Conservation (phyloP, 257 asterid species). For the Anisodus acutangulus region DNA sequence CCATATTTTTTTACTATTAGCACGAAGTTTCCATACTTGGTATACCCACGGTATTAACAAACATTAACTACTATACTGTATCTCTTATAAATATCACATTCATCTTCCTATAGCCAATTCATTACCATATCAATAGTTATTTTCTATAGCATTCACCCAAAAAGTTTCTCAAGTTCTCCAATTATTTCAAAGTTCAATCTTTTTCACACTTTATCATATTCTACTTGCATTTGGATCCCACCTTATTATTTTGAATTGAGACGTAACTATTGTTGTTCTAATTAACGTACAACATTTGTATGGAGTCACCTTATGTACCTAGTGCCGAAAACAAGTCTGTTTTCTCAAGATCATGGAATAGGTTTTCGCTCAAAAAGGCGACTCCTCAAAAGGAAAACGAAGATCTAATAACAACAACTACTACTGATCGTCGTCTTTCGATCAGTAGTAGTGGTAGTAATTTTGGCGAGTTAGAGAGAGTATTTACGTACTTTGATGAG, state of each 20-base stretch:
- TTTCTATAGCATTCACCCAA: not conserved
- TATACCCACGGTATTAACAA: not conserved
- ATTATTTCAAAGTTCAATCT: not conserved
- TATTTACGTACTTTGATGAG: conserved; percentile 31
- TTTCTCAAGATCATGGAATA: not conserved
- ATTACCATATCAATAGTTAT: not conserved
- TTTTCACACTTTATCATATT: not conserved
- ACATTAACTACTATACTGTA: not conserved
- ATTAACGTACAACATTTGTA: not conserved
- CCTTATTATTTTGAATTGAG: not conserved
- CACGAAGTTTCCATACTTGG: conserved; percentile 20
- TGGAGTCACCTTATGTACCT: not conserved
- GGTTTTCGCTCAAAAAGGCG: not conserved
- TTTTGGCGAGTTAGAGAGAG: not conserved
- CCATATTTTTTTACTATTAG: not conserved
- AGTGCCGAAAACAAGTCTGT: not conserved
- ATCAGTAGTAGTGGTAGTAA: not conserved
- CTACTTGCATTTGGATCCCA: not conserved
- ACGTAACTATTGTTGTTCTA: not conserved
- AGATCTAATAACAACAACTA: not conserved
- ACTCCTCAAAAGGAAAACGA: not conserved
- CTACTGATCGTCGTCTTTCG: not conserved
- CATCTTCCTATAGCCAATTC: not conserved
- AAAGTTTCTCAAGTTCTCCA: not conserved
- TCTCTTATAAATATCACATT: no score